phyloP scores from a whole-genome alignment of 768 basidiomycete species.

The Suillus brevipes region DNA sequence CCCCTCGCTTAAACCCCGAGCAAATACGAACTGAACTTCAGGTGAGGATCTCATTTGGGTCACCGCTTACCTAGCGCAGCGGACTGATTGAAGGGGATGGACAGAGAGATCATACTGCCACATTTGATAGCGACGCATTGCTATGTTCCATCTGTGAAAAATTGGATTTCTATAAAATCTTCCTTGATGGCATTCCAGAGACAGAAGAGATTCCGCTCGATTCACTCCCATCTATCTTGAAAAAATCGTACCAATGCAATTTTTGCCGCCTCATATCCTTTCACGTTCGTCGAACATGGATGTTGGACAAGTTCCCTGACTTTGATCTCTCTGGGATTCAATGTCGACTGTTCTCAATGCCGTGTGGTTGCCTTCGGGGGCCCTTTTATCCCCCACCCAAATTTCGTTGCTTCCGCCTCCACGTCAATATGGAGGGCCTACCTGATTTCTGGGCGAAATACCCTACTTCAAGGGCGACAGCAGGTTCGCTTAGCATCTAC shows the following conservation, averaged over 20 bases:
- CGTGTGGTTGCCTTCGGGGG: neutral
- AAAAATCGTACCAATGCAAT: slow-evolving; percentile 8
- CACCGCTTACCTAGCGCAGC: neutral
- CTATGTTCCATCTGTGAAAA: slow-evolving; percentile 9
- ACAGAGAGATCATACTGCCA: neutral
- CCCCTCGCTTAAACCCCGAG: neutral
- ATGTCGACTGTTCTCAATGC: neutral
- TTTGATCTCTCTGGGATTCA: neutral
- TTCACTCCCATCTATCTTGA: neutral
- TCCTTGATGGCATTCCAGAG: slow-evolving; percentile 7
- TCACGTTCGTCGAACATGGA: slow-evolving; percentile 6
- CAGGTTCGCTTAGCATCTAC: slow-evolving; percentile 1
- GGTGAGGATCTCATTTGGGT: neutral
- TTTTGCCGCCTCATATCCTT: slow-evolving; percentile 10
- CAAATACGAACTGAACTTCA: neutral
- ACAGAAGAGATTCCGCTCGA: neutral
- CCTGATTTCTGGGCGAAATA: neutral
- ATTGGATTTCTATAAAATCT: slow-evolving; percentile 4
- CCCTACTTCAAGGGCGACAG: neutral
- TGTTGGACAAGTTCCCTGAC: neutral
- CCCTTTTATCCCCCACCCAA: neutral
- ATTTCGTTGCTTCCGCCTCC: slow-evolving; percentile 4
- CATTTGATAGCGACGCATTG: neutral
- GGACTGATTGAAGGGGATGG: neutral
- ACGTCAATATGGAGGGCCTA: slow-evolving; percentile 2